Percentiles rank a stretch among this genome's conserved stretches.
Evolutionary conservation across 306 rosid genomes (phyloP).

Genomic region (Canavalia gladiata): DNA sequence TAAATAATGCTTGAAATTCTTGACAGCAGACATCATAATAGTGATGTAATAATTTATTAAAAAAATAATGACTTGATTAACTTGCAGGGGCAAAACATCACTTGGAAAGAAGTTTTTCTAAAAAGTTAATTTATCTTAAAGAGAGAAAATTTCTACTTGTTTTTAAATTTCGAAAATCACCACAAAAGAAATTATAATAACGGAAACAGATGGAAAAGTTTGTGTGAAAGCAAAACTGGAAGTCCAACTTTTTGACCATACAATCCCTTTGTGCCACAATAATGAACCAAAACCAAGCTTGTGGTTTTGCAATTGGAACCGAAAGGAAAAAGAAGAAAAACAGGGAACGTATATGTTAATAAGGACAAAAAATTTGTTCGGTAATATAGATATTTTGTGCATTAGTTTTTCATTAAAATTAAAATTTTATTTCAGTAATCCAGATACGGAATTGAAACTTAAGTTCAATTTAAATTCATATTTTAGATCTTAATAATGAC

Average conservation of each 20-base stretch:
- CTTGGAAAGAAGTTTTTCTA: background rate
- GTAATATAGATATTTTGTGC: no score
- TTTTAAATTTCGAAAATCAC: background rate
- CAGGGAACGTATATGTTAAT: no score
- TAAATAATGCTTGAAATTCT: conserved; percentile 1
- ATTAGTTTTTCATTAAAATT: no score
- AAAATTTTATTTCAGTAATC: no score
- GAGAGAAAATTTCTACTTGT: background rate
- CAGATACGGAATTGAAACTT: no score
- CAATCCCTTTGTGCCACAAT: background rate
- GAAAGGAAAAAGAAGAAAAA: no score
- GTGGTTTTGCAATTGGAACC: background rate
- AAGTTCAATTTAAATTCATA: no score
- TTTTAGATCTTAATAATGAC: no score
- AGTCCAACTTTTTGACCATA: conserved; percentile 12
- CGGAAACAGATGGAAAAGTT: background rate
- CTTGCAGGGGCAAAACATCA: background rate
- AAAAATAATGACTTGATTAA: background rate
- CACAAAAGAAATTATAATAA: background rate
- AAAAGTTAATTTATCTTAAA: background rate
- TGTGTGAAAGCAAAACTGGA: background rate
- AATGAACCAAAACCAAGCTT: background rate
- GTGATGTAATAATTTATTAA: background rate
- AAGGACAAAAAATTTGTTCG: no score
- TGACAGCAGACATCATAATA: background rate